phyloP scores from a whole-genome alignment of 179 eudicot species.

The Spinacia oleracea region DNA sequence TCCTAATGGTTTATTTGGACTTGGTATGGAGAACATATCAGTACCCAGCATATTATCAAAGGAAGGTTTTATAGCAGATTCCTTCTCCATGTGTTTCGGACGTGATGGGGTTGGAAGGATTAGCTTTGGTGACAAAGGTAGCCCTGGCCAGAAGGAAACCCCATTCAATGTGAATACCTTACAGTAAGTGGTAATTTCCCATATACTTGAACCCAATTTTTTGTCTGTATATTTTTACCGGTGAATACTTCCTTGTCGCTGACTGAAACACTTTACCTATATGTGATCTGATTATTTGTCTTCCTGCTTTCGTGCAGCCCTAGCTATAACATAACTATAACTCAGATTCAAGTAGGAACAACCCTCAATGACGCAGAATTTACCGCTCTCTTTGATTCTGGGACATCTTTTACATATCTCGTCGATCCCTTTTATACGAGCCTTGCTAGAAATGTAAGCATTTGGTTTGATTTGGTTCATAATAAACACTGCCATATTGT shows the following conservation, averaged over 20 bases:
- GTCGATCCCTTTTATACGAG: constrained; percentile 74
- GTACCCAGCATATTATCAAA: constrained; percentile 84
- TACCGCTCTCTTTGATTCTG: constrained; percentile 83
- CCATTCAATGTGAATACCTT: constrained; percentile 63
- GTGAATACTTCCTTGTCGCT: constrained; percentile 2
- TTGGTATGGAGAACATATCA: constrained; percentile 79
- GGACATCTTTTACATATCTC: constrained; percentile 85
- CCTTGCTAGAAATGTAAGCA: constrained; percentile 61
- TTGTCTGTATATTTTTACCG: constrained; percentile 2
- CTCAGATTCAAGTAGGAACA: constrained; percentile 57
- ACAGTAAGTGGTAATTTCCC: constrained; percentile 64
- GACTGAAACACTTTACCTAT: not conserved
- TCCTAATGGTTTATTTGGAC: constrained; percentile 96
- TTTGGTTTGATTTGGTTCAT: not conserved
- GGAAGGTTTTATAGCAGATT: constrained; percentile 71
- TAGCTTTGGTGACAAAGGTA: constrained; percentile 89
- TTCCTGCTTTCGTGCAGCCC: constrained; percentile 42
- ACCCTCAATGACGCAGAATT: constrained; percentile 51
- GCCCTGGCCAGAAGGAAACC: constrained; percentile 69
- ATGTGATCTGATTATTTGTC: constrained; percentile 7
- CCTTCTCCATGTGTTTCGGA: constrained; percentile 98
- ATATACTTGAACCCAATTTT: constrained; percentile 24
- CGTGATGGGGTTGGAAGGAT: constrained; percentile 82
- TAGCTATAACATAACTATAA: constrained; percentile 64
- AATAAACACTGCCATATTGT: not conserved